Conservation (phyloP, 2,329 filamentous ascomycete genomes). For the Zasmidium angulare region DNA sequence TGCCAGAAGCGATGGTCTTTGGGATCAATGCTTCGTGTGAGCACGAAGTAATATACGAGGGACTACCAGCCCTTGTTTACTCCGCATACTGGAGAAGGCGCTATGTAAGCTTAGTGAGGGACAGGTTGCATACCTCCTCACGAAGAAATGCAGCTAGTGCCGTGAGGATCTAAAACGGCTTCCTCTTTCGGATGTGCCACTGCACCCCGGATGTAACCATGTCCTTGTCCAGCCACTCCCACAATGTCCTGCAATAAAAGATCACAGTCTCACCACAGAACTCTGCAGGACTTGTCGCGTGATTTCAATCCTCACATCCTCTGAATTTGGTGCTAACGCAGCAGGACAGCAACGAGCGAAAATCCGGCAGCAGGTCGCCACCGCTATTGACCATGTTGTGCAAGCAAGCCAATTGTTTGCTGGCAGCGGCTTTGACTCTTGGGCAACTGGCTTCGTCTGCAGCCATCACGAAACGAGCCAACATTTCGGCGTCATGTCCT, state of each 20-base stretch:
- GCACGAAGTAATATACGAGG: neutral
- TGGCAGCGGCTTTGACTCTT: neutral
- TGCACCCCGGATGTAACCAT: neutral
- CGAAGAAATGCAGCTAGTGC: neutral
- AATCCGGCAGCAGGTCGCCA: too few species aligned
- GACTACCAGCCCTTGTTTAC: neutral
- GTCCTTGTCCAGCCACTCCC: neutral
- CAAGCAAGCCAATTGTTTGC: neutral
- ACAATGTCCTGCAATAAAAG: neutral
- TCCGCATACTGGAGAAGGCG: too few species aligned
- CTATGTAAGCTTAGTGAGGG: too few species aligned
- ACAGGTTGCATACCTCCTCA: too few species aligned
- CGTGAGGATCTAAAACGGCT: neutral
- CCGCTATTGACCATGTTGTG: too few species aligned
- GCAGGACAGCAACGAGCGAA: too few species aligned
- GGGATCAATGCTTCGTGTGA: constrained; percentile 60
- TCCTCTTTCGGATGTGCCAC: neutral
- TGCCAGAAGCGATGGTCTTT: constrained; percentile 69
- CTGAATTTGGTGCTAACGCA: too few species aligned
- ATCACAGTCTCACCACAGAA: too few species aligned
- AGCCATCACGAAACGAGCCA: neutral
- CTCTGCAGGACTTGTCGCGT: too few species aligned
- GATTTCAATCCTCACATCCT: too few species aligned
- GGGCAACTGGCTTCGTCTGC: neutral
- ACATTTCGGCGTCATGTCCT: constrained; percentile 27